Conservation (phyloP, 805 yeast genomes). For the Metschnikowia vanudenii region DNA sequence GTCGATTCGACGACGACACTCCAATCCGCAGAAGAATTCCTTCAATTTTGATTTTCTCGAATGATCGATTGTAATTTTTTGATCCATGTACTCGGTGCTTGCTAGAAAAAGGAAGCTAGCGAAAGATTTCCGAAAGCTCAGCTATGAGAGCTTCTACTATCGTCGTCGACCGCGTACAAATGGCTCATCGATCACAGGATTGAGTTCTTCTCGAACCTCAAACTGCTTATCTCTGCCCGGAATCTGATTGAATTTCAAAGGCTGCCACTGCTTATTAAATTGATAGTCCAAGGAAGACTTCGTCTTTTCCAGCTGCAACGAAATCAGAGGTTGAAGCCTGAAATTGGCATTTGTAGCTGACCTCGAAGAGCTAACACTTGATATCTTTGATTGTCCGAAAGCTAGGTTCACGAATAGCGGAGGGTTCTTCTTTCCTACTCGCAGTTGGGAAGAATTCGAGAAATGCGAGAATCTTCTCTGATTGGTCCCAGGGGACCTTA, state of each 20-base stretch:
- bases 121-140: not conserved
- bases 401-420: not conserved
- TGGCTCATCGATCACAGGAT: not conserved
- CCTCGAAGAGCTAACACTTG: not conserved
- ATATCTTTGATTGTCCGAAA: not conserved
- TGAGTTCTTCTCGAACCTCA: constrained; percentile 11
- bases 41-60: no score
- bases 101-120: not conserved
- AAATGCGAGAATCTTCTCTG: constrained; percentile 4
- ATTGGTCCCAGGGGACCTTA: not conserved
- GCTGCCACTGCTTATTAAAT: not conserved
- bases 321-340: not conserved
- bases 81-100: constrained; percentile 3
- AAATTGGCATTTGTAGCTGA: not conserved
- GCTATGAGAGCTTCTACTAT: not conserved
- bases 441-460: not conserved
- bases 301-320: not conserved
- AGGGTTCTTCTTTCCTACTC: not conserved
- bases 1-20: no score
- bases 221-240: constrained; percentile 9
- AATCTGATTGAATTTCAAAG: not conserved
- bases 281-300: not conserved
- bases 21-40: no score
- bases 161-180: constrained; percentile 10
- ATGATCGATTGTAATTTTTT: not conserved